These are phyloP conservation scores for Coccomyxa sp. DNA, from an alignment of 139 green algal species.

Conservation along the genomic window DNA sequence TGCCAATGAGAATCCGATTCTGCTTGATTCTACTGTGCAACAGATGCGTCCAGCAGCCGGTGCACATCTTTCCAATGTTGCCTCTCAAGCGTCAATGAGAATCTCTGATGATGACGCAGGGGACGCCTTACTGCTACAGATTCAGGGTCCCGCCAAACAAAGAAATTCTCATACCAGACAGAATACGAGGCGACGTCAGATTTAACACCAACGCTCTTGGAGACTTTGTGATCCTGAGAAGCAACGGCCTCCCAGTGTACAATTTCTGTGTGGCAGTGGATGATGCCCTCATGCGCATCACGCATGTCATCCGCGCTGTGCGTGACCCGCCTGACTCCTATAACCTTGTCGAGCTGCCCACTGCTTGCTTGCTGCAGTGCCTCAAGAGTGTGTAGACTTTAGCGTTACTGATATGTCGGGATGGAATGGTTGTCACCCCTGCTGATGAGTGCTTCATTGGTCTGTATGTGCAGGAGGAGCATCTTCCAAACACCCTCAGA, in stretches of 20 bases:
- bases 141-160: slow-evolving; percentile 87
- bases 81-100: no score
- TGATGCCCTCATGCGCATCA: slow-evolving; percentile 95
- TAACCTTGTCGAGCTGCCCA: neutral
- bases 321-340: neutral
- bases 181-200: slow-evolving; percentile 82
- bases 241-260: slow-evolving; percentile 97
- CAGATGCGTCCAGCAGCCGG: no score
- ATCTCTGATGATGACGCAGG: slow-evolving; percentile 16
- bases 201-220: slow-evolving; percentile 97
- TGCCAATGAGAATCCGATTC: no score
- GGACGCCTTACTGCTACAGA: slow-evolving; percentile 84
- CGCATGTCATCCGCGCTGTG: slow-evolving; percentile 87
- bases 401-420: neutral
- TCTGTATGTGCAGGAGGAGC: slow-evolving; percentile 73
- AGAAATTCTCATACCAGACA: slow-evolving; percentile 71
- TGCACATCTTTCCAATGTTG: no score
- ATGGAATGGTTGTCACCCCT: neutral
- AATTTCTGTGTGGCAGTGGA: slow-evolving; percentile 99
- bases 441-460: neutral
- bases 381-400: neutral
- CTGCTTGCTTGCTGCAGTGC: neutral
- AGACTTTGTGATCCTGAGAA: slow-evolving; percentile 98
- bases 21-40: no score
- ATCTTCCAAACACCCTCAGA: slow-evolving; percentile 97